Evolutionary conservation across 805 yeast genomes (phyloP).

Genomic region (Groenewaldozyma salmanticensis): DNA sequence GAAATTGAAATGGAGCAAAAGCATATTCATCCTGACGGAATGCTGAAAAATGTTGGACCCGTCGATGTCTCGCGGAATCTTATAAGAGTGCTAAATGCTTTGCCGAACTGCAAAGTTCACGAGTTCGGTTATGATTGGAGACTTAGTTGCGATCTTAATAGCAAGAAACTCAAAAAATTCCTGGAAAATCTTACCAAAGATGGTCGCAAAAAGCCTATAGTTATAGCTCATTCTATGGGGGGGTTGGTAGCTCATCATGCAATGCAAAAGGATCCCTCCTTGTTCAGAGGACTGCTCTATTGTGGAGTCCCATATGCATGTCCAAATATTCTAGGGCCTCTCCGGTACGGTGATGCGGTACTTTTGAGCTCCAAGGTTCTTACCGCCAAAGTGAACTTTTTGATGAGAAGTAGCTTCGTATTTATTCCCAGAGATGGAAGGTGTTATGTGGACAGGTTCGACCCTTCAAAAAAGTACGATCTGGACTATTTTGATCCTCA

Average conservation of each 20-base stretch:
- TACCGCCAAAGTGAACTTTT: conserved; percentile 73
- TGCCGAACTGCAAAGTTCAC: conserved; percentile 49
- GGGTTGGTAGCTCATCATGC: conserved; percentile 79
- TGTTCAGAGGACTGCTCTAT: conserved; percentile 68
- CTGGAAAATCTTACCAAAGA: conserved; percentile 31
- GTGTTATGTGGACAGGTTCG: conserved; percentile 52
- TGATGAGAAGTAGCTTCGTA: conserved; percentile 76
- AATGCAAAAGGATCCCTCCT: conserved; percentile 53
- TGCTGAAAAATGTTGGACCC: conserved; percentile 78
- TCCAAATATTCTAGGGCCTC: conserved; percentile 77
- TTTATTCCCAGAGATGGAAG: conserved; percentile 71
- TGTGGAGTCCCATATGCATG: conserved; percentile 82
- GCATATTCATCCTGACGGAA: conserved; percentile 59
- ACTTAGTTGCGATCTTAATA: conserved; percentile 48
- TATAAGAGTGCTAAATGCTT: conserved; percentile 37
- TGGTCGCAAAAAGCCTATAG: conserved; percentile 43
- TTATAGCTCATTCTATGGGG: conserved; percentile 93
- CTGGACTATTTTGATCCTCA: conserved; percentile 74
- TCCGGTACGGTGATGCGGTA: conserved; percentile 73
- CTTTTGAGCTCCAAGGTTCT: conserved; percentile 62
- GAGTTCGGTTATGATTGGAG: conserved; percentile 96
- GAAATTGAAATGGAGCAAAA: conserved; percentile 45
- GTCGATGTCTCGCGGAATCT: conserved; percentile 64
- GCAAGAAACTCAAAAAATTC: conserved; percentile 42
- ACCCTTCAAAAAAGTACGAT: conserved; percentile 18